Base-by-base conservation (phyloP, 2,329 filamentous ascomycete genomes). In the Malbranchea cinnamomea region DNA sequence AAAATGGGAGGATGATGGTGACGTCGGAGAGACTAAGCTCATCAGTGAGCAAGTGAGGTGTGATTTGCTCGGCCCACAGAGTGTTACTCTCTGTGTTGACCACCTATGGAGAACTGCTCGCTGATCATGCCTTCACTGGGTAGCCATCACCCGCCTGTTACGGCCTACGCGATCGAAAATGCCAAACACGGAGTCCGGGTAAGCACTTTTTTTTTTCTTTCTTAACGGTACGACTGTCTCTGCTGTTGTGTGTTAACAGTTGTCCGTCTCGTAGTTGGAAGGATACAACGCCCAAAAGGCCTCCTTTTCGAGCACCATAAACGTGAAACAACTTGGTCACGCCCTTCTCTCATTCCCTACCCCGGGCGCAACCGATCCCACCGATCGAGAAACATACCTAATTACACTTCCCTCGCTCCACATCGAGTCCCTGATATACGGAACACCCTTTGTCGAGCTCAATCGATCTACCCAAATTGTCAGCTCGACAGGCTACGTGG, bases 261-360 rank as follows among this genome's bases (percentile, higher is more conserved):
- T n/a, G n/a, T n/a, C n/a, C n/a, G n/a, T n/a, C 11, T 8, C 9
- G 12, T 42, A 62, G 44, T 53, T 77, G 13, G 65, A 74, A 60
- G 87, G 87, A 31, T 94, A 93, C 62, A 94, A 95, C 48, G 87
- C 81, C 10, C 89, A 95, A 52, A 95, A 93, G 56, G 85, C 87
- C 3, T 91, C 83, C 10, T 94, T 98, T 57, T 81, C 79, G 38
- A 77, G 78, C 43, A 93, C 87, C 25, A 94, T 95, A 54, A 79
- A 87, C 47, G 78, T 98, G 49, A 93, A 91, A 66, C 83, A 92
- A 60, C 78, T 91, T 43, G 87, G 87, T 20, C 85, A 94, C 49
- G 85, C 85, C 23, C 62, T 91, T 19, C 67, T 87, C 39, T 79
- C 81, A 28, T 61, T 94, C 35, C 59, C 51, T 25, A 48, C 46